A percentile compares a stretch with the other conserved stretches of the same genome.
phyloP scores from a whole-genome alignment of 1,139 yeast species.

The Debaryomycetaceae sp. region DNA sequence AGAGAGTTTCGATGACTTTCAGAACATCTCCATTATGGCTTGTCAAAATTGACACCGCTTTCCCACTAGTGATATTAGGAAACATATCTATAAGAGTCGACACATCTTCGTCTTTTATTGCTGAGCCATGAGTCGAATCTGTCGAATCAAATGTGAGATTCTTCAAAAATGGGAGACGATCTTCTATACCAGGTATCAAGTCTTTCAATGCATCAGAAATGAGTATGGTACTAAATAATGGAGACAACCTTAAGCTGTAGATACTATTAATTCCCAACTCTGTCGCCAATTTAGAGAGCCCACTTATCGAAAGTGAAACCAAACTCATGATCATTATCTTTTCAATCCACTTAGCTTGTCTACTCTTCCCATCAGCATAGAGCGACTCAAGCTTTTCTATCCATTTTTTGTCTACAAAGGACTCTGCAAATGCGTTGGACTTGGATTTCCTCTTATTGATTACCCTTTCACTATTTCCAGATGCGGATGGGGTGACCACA shows the following conservation, averaged over 20 bases:
- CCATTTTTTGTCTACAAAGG: conserved; percentile 55
- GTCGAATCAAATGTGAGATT: conserved; percentile 9
- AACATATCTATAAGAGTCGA: conserved; percentile 51
- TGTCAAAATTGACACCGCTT: conserved; percentile 45
- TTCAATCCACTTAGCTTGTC: conserved; percentile 42
- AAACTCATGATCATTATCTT: conserved; percentile 52
- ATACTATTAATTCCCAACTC: conserved; percentile 44
- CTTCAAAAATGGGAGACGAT: conserved; percentile 41
- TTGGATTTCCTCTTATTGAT: conserved; percentile 16
- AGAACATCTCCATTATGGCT: conserved; percentile 55
- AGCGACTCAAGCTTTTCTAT: conserved; percentile 53
- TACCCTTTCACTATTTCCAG: conserved; percentile 9
- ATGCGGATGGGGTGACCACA: conserved; percentile 7
- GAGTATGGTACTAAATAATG: conserved; percentile 53
- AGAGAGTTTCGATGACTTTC: conserved; percentile 50
- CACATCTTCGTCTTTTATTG: conserved; percentile 36
- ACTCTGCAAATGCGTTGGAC: conserved; percentile 44
- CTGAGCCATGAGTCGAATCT: conserved; percentile 6
- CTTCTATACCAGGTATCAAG: conserved; percentile 48
- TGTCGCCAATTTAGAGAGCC: conserved; percentile 37
- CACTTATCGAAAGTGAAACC: conserved; percentile 44
- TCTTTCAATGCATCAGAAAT: conserved; percentile 42
- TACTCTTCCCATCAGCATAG: conserved; percentile 55
- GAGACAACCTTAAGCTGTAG: conserved; percentile 41
- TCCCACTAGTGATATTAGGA: conserved; percentile 47